Evolutionary conservation across 139 green algal species (phyloP), one percentile per base, ranked within the genome.

Genomic region (Chlamydomonas incerta): DNA sequence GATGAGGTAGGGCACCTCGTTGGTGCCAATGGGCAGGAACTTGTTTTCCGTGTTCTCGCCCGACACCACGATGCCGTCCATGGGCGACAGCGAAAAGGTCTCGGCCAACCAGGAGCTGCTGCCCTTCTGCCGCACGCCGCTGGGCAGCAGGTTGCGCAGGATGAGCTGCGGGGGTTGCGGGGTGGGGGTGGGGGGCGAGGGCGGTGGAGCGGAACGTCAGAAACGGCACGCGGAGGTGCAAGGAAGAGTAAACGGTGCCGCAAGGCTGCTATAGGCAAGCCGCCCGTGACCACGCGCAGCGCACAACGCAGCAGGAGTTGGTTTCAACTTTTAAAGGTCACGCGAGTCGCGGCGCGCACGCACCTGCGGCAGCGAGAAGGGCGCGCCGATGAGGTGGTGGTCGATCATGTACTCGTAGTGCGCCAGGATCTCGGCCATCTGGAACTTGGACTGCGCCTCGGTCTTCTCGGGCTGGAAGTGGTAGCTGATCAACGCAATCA

Each of bases 31-130:
- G 71, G 71, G 71, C 28, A 77, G 46, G 46, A 77, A 63, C 71
- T 77, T 77, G 71, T 24, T n/a, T 5, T 46, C 46, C 18, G 71
- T 63, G 71, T 77, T 62, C 71, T 77, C 71, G 24, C 71, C 71
- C 29, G 71, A 62, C 71, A 77, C 71, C 46, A 63, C 46, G 46
- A 77, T 77, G 4, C 71, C 71, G 71, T 77, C 71, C 71, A 77
- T 77, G 29, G 71, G 71, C 29, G 34, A 18, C 28, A 77, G 71
- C 20, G 20, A 9, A 1, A 62, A 31, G 5, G 28, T 31, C 46
- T 63, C 71, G 28, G 46, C 71, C 71, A 77, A 10, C 46, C 29
- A 29, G 46, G 10, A 20, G 71, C 46, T 63, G 71, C 71, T 77
- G 71, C 71, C 71, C 71, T 77, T 77, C 28, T 62, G 46, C 28